Conservation (phyloP, 2,329 filamentous ascomycete species). For the Ascochyta rabiei region DNA sequence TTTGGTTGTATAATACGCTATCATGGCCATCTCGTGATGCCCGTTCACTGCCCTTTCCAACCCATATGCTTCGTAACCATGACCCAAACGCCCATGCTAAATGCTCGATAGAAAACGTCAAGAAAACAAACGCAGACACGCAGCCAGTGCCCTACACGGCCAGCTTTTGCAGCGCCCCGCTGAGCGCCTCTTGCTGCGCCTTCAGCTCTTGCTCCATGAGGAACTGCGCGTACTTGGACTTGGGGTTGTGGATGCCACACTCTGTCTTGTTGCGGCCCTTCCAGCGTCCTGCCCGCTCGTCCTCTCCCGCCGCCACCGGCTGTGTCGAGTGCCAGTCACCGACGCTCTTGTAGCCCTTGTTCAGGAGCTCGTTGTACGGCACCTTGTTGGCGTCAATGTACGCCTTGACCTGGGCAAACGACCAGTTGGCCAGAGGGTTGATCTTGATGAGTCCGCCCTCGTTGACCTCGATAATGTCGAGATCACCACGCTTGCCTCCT, state of each 20-base stretch:
- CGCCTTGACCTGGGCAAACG: slow-evolving; percentile 83
- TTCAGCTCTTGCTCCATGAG: slow-evolving; percentile 75
- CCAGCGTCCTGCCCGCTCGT: slow-evolving; percentile 95
- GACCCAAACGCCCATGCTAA: slow-evolving; percentile 51
- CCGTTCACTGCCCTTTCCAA: slow-evolving; percentile 8
- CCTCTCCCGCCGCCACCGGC: slow-evolving; percentile 87
- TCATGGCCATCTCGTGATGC: slow-evolving; percentile 12
- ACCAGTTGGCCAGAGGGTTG: slow-evolving; percentile 96
- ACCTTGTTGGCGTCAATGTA: slow-evolving; percentile 88
- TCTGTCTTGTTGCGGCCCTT: slow-evolving; percentile 96
- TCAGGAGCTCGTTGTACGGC: slow-evolving; percentile 90
- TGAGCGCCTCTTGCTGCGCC: slow-evolving; percentile 48
- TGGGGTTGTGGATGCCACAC: slow-evolving; percentile 98
- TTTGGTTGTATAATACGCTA: slow-evolving; percentile 12
- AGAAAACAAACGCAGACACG: slow-evolving; percentile 25
- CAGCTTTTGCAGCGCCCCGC: slow-evolving; percentile 40
- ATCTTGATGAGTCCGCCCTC: slow-evolving; percentile 93
- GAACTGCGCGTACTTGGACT: slow-evolving; percentile 89
- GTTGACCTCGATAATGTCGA: slow-evolving; percentile 92
- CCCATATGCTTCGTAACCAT: slow-evolving; percentile 18
- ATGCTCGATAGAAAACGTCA: slow-evolving; percentile 36
- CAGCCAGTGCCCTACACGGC: slow-evolving; percentile 23
- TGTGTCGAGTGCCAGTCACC: slow-evolving; percentile 98
- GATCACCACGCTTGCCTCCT: slow-evolving; percentile 86
- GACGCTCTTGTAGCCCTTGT: slow-evolving; percentile 95